Evolutionary conservation across 2,329 filamentous ascomycete genomes (phyloP), one percentile per base, ranked within the genome.

Genomic region (Fusarium austroafricanum): DNA sequence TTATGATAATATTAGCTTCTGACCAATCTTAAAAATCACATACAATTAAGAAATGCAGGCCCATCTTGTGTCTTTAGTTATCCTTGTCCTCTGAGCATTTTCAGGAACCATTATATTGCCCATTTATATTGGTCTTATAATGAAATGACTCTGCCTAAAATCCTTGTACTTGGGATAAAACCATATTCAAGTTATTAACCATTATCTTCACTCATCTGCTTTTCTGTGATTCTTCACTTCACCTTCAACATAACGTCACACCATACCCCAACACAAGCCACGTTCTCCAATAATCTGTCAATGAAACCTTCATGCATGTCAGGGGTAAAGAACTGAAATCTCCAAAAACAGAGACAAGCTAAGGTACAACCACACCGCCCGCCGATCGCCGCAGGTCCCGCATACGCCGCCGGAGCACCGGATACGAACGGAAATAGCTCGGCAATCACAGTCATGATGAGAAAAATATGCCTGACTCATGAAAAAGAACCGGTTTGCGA

Each of bases 361-460:
- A 38, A 38, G 20, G n/a, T 38, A 54, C 28, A 23, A 54, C 18
- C 33, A 57, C 44, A 50, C 39, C 38, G 49, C 38, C 46, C 45
- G 61, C 65, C 45, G 68, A 67, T 70, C 65, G 55, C 61, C 56
- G 68, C 55, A 57, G 42, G 42, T 50, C 55, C 65, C 60, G 54
- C 54, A 68, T 23, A 46, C 18, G 61, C 51, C 50, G 33, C 63
- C 71, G 68, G 71, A 65, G 71, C 56, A 70, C 44, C 18, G 61
- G 61, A 65, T 37, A n/a, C 26, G 29, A 6, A 40, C 70, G 70
- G 71, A 68, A 71, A 70, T 72, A 73, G 57, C 66, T 72, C 71
- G 71, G 71, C 50, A 68, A 68, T 33, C 50, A 29, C 15, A 17
- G 20, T 55, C 46, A 49, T 56, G 37, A 52, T 38, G 28, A 29